Base-by-base conservation (phyloP, 345 rosid species). In the Raphanus raphanistrum region DNA sequence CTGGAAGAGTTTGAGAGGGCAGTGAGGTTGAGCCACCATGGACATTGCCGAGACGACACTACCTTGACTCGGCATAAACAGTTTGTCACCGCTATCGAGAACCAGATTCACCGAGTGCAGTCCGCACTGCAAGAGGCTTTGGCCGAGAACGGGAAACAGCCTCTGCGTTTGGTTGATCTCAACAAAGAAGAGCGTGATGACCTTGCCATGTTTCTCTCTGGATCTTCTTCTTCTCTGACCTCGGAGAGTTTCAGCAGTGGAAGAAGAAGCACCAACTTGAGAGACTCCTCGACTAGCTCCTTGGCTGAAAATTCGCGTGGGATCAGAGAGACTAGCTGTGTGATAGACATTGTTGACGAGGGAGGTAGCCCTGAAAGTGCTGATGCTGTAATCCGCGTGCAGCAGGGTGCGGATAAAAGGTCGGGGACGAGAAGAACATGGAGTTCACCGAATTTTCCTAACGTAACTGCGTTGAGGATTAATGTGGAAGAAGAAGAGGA, bases 1-100 rank as follows among this genome's bases (percentile, higher is more conserved):
- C 70, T 89, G 87, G 97, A 93, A 55, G 96, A 87, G 84, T 93
- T 90, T 76, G 98, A 89, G 87, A 89, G 83, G 69, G 98, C 93
- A 25, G 86, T 89, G 58, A 76, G 85, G 80, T 77, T 87, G 80
- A 91, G 92, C 74, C 84, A 86, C 74, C 84, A 85, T 74, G 84
- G 90, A 65, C 82, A 84, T 59, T 80, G 83, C 38, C 76, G 82
- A 10, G 74, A 72, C 31, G 85, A 91, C 60, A 78, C 67, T 67
- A 80, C 90, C 0, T 76, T 89, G 62, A 82, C 88, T 11, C 84
- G 94, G 78, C 98, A 91, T 76, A 82, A 80, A 62, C 97, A 91
- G 68, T 93, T 93, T 84, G 81, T 91, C 5, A 36, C 81, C 9
- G 98, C 95, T 41, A 91, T 93, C 69, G 86, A 88, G 75, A 79